Conservation (phyloP, 73 alveolate species). For the Durusdinium trenchii region DNA sequence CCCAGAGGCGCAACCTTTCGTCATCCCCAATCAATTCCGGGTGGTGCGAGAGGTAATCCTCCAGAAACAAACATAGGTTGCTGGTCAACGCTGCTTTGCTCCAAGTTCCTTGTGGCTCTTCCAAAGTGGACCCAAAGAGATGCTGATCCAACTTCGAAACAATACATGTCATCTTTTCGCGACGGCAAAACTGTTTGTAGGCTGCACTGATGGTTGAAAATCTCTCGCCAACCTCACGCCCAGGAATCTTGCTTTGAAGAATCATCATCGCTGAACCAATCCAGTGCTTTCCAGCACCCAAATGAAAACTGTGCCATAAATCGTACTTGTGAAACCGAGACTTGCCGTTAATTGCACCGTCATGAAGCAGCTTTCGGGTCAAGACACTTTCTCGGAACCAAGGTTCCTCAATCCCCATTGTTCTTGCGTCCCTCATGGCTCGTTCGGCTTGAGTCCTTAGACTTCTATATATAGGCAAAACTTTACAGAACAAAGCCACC, state of each 20-base stretch:
- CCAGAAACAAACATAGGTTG: not conserved
- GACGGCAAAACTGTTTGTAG: not conserved
- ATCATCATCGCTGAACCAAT: not conserved
- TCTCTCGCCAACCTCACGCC: not conserved
- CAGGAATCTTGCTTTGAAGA: not conserved
- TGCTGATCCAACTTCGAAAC: constrained; percentile 22
- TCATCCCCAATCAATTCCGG: not conserved
- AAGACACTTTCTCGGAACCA: constrained; percentile 6
- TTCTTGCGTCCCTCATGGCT: not conserved
- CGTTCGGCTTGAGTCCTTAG: not conserved
- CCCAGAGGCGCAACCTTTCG: not conserved
- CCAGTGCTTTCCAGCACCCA: constrained; percentile 16
- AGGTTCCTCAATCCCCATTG: not conserved
- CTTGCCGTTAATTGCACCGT: not conserved
- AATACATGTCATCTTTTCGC: not conserved
- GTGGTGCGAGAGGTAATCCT: not conserved
- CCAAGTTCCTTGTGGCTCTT: not conserved
- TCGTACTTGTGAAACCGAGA: not conserved
- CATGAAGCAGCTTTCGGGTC: not conserved
- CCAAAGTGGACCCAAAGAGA: not conserved
- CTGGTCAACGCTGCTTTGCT: constrained; percentile 33
- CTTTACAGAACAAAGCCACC: no score
- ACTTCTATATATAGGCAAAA: no score
- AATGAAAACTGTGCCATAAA: not conserved
- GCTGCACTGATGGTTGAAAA: not conserved